These are phyloP conservation scores for Diaporthe capsici DNA, from an alignment of 2,329 filamentous ascomycete genomes.

Conservation along the genomic window DNA sequence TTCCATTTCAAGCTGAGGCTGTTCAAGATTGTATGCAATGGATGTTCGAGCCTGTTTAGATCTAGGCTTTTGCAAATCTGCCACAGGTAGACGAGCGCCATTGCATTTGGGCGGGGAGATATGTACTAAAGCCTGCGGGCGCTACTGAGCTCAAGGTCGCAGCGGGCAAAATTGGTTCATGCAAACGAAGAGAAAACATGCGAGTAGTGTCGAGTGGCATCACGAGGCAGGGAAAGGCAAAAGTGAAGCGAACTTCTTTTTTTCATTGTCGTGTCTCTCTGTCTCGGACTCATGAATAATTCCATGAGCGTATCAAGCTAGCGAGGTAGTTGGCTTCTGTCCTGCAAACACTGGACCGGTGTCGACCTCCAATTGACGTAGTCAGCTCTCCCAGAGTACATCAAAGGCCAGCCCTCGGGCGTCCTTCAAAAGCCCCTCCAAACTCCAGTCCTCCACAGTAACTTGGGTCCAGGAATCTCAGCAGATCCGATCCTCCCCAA, in stretches of 20 bases:
- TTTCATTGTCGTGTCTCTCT: constrained; percentile 36
- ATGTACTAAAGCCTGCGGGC: background rate
- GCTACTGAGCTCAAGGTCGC: background rate
- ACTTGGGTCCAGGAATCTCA: constrained; percentile 43
- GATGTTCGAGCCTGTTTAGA: background rate
- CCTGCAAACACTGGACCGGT: constrained; percentile 38
- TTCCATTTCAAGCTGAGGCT: background rate
- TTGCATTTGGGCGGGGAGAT: too few relatives aligned
- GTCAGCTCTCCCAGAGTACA: constrained; percentile 39
- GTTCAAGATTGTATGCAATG: background rate
- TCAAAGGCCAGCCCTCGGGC: constrained; percentile 37
- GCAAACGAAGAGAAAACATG: too few relatives aligned
- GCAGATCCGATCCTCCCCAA: constrained; percentile 44
- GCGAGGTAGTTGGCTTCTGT: constrained; percentile 38
- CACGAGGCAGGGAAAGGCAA: background rate
- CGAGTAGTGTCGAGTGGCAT: background rate
- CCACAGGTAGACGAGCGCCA: background rate
- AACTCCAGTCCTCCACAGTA: constrained; percentile 36
- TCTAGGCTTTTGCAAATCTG: background rate
- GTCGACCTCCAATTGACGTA: constrained; percentile 38
- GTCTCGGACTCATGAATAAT: constrained; percentile 7
- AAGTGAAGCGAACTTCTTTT: constrained; percentile 41
- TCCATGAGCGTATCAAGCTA: constrained; percentile 31
- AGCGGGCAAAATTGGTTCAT: background rate
- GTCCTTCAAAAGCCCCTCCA: constrained; percentile 36